Evolutionary conservation across 208 protist genomes (phyloP), one percentile per base, ranked within the genome.

Genomic region (Entamoeba nuttalli): DNA sequence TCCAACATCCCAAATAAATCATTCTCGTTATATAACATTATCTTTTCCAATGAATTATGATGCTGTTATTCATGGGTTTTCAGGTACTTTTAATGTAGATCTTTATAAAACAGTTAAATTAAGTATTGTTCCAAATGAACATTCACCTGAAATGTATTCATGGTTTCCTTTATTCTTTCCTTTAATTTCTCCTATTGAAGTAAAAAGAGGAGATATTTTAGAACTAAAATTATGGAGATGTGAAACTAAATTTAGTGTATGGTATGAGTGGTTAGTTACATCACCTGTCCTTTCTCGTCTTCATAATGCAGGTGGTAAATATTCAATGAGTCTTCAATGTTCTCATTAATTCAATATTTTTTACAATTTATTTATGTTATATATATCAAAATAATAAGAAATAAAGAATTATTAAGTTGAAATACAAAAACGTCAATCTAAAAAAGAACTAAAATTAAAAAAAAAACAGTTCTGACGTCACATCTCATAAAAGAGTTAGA

Each of bases 111-210:
- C 5, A 11, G 50, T 93, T 14, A 48, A 41, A 50, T 51, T 96
- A 62, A 96, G 95, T 19, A 96, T 44, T 44, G 25, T 94, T 21
- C 95, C 95, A 7, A 44, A 11, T 25, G 51, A 55, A 35, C 94
- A 96, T 21, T 50, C 94, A 25, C 62, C 51, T 44, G 53, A 95
- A 19, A 96, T 96, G 95, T 94, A 48, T n/a, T 41, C 14, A 21
- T 96, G 95, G 95, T 96, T 96, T 35, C 95, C 95, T 19, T 21
- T 95, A 7, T 95, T 55, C 51, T 95, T 95, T 19, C 95, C 95
- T 44, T 30, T 95, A 50, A 19, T 5, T 11, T 5, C 69, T 51
- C 95, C 95, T 25, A 95, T 95, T 5, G 7, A 95, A 44, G 11
- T 95, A 93, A 62, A 95, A 51, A 14, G 9, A 95, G 95, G 44